A percentile compares a stretch with the other conserved stretches of the same genome.
phyloP scores from a whole-genome alignment of 2,329 filamentous ascomycete genomes.

The Claviceps lovelessii region DNA sequence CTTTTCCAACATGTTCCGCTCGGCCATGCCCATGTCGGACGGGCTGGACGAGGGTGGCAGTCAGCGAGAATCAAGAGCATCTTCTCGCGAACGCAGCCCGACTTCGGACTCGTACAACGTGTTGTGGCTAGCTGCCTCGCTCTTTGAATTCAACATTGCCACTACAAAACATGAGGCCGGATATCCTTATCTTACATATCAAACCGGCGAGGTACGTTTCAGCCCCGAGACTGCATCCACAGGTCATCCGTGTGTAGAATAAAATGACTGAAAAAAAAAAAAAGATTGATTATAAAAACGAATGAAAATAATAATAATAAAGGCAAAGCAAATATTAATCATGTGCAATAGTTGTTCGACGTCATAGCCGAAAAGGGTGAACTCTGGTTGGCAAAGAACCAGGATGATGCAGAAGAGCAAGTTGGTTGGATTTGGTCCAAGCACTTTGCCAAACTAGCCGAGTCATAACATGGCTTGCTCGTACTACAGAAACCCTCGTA shows the following conservation, averaged over 20 bases:
- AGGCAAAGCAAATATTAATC: no score
- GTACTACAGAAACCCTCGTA: background rate
- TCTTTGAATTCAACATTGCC: slow-evolving; percentile 96
- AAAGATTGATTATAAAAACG: background rate
- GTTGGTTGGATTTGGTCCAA: slow-evolving; percentile 99
- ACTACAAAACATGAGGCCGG: slow-evolving; percentile 83
- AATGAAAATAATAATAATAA: background rate
- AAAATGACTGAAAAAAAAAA: background rate
- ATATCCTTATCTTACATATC: slow-evolving; percentile 91
- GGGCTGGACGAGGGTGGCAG: slow-evolving; percentile 36
- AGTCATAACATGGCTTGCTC: slow-evolving; percentile 20
- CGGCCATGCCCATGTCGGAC: slow-evolving; percentile 69
- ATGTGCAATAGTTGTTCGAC: slow-evolving; percentile 54
- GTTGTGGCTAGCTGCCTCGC: slow-evolving; percentile 79
- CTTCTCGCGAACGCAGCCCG: slow-evolving; percentile 42
- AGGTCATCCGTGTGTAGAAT: background rate
- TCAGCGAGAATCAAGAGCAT: slow-evolving; percentile 41
- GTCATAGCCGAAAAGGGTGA: slow-evolving; percentile 95
- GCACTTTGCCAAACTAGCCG: slow-evolving; percentile 66
- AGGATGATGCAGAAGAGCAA: slow-evolving; percentile 66
- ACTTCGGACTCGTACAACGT: slow-evolving; percentile 50
- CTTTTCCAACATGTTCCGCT: slow-evolving; percentile 70
- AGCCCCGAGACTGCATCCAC: background rate
- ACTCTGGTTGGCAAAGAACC: slow-evolving; percentile 93
- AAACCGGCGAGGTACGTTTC: slow-evolving; percentile 64